Percentiles rank a stretch among this genome's conserved stretches.
These are phyloP conservation scores for Beauveria scarabaeidicola DNA, from an alignment of 2,329 filamentous ascomycete genomes.

Conservation along the genomic window DNA sequence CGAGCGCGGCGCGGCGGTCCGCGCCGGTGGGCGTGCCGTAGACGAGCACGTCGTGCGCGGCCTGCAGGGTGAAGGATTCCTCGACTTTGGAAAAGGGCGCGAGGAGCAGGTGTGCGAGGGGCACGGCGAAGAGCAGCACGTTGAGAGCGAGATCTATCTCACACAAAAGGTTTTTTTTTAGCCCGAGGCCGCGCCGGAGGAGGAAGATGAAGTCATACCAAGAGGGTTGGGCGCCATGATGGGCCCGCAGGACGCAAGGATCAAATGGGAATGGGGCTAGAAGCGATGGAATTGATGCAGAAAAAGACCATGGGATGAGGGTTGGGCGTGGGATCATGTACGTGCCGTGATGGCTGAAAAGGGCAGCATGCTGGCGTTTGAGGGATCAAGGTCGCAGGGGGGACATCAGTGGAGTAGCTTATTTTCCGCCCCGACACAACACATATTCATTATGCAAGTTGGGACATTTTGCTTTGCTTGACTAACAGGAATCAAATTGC, in stretches of 20 bases:
- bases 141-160: slow-evolving; percentile 19
- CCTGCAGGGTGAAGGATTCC: slow-evolving; percentile 96
- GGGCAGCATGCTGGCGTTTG: neutral
- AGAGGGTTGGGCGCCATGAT: slow-evolving; percentile 16
- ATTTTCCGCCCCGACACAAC: neutral
- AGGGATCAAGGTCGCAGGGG: neutral
- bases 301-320: neutral
- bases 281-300: neutral
- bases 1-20: slow-evolving; percentile 46
- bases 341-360: neutral
- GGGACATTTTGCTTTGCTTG: no score
- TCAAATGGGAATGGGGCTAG: neutral
- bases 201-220: neutral
- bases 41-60: slow-evolving; percentile 77
- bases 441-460: neutral
- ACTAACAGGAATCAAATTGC: no score
- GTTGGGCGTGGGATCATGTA: neutral
- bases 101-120: slow-evolving; percentile 58
- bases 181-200: neutral
- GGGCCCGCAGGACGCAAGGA: no score
- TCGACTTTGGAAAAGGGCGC: slow-evolving; percentile 96
- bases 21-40: slow-evolving; percentile 61
- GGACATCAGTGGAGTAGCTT: neutral
- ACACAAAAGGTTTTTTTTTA: no score
- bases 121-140: slow-evolving; percentile 43